Conservation (phyloP, 1,284 basidiomycete genomes). For the Ceratobasidium sp. region DNA sequence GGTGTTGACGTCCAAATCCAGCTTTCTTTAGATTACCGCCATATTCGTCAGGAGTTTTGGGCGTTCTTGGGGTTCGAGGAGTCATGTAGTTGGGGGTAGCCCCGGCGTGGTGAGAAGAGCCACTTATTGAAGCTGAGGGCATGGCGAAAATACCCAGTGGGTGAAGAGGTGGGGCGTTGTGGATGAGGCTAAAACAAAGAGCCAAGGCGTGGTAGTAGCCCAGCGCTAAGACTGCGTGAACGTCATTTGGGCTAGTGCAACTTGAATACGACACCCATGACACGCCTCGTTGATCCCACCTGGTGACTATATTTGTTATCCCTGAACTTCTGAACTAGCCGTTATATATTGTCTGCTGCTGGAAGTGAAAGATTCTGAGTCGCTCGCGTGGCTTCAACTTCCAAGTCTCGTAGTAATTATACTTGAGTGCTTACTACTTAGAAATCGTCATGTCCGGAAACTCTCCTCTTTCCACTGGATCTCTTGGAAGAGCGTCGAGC, state of each 20-base stretch:
- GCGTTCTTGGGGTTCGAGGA: slow-evolving; percentile 34
- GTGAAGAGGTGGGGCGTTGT: background rate
- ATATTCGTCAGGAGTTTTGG: slow-evolving; percentile 42
- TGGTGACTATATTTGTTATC: background rate
- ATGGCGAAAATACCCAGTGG: background rate
- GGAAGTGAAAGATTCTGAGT: no score
- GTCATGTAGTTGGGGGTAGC: slow-evolving; percentile 32
- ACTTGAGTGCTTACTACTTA: background rate
- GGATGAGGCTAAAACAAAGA: slow-evolving; percentile 12
- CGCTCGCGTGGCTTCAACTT: background rate
- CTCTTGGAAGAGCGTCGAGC: slow-evolving; percentile 66
- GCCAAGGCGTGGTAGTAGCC: background rate
- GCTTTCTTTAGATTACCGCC: background rate
- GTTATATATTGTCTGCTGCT: no score
- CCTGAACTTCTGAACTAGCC: background rate
- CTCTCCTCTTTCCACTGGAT: slow-evolving; percentile 64
- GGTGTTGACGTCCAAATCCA: slow-evolving; percentile 10
- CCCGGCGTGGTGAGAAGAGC: background rate
- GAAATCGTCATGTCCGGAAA: slow-evolving; percentile 52
- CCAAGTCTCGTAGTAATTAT: background rate
- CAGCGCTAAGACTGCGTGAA: slow-evolving; percentile 13
- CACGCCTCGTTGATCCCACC: slow-evolving; percentile 14
- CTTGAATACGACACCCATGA: slow-evolving; percentile 11
- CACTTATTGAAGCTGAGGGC: background rate
- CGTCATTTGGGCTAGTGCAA: slow-evolving; percentile 6